Percentiles rank a stretch among this genome's conserved stretches.
These are phyloP conservation scores for Somion occarium DNA, from an alignment of 1,284 basidiomycete genomes.

Conservation along the genomic window DNA sequence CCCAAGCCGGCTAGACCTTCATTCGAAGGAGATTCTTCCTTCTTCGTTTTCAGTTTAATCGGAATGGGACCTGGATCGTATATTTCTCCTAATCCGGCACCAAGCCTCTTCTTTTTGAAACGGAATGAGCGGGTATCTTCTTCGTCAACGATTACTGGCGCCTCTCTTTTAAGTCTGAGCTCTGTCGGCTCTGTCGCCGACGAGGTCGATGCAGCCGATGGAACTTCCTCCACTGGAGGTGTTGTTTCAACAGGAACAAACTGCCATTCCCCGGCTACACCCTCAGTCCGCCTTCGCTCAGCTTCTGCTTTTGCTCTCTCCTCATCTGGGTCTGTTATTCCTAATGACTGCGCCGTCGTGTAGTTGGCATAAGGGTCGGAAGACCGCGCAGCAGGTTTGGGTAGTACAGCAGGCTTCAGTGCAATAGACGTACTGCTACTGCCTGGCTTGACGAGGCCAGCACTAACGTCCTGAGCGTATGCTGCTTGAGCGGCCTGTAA, in stretches of 20 bases:
- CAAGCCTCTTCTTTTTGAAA: slow-evolving; percentile 54
- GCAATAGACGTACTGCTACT: slow-evolving; percentile 31
- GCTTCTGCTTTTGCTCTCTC: slow-evolving; percentile 54
- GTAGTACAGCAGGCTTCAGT: slow-evolving; percentile 32
- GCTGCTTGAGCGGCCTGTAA: slow-evolving; percentile 71
- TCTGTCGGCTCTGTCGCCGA: slow-evolving; percentile 16
- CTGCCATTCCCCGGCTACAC: slow-evolving; percentile 84
- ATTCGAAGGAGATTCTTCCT: slow-evolving; percentile 26
- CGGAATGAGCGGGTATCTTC: slow-evolving; percentile 63
- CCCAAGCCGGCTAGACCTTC: background rate
- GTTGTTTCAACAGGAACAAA: slow-evolving; percentile 45
- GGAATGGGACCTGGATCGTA: slow-evolving; percentile 68
- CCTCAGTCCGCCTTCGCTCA: slow-evolving; percentile 57
- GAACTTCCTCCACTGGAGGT: slow-evolving; percentile 15
- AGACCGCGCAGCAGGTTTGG: slow-evolving; percentile 46
- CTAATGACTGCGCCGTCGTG: slow-evolving; percentile 79
- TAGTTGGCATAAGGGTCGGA: slow-evolving; percentile 81
- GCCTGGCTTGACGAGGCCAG: slow-evolving; percentile 53
- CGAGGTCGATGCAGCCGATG: background rate
- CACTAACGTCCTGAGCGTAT: slow-evolving; percentile 66
- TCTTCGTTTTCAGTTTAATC: slow-evolving; percentile 57
- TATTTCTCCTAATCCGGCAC: slow-evolving; percentile 57
- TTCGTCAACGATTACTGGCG: slow-evolving; percentile 34
- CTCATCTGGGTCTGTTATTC: slow-evolving; percentile 71
- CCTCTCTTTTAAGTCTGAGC: slow-evolving; percentile 26